These are phyloP conservation scores for Starmerella etchellsii DNA, from an alignment of 805 yeast species.

Conservation along the genomic window DNA sequence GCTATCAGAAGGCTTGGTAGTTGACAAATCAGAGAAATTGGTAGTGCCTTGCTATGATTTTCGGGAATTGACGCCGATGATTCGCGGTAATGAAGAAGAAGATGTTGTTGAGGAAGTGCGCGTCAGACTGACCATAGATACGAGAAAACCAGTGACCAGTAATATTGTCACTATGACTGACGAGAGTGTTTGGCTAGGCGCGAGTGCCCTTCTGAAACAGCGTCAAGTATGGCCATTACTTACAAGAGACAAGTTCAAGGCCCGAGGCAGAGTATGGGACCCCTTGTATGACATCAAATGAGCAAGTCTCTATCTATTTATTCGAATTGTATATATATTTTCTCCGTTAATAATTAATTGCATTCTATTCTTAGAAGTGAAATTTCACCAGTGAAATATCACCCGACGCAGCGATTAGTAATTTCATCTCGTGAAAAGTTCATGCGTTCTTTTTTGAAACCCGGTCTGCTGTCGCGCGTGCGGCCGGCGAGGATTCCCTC, in stretches of 20 bases:
- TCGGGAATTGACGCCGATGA: slow-evolving; percentile 19
- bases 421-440: background rate
- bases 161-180: background rate
- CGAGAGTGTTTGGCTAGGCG: slow-evolving; percentile 8
- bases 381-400: background rate
- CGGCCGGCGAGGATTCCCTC: background rate
- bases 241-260: slow-evolving; percentile 5
- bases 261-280: slow-evolving; percentile 14
- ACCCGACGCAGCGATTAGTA: background rate
- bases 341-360: no score
- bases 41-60: slow-evolving; percentile 21
- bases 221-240: slow-evolving; percentile 18
- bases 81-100: slow-evolving; percentile 1
- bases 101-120: background rate
- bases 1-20: slow-evolving; percentile 6
- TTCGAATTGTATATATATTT: background rate
- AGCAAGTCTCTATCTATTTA: background rate
- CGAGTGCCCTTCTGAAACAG: slow-evolving; percentile 8
- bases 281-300: slow-evolving; percentile 12
- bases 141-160: slow-evolving; percentile 2
- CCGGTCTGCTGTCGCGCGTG: background rate
- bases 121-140: slow-evolving; percentile 5
- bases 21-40: slow-evolving; percentile 3
- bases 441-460: background rate
- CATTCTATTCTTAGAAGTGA: background rate